Conservation (phyloP, 2,329 filamentous ascomycete species). For the Intubia oerlemansii region DNA sequence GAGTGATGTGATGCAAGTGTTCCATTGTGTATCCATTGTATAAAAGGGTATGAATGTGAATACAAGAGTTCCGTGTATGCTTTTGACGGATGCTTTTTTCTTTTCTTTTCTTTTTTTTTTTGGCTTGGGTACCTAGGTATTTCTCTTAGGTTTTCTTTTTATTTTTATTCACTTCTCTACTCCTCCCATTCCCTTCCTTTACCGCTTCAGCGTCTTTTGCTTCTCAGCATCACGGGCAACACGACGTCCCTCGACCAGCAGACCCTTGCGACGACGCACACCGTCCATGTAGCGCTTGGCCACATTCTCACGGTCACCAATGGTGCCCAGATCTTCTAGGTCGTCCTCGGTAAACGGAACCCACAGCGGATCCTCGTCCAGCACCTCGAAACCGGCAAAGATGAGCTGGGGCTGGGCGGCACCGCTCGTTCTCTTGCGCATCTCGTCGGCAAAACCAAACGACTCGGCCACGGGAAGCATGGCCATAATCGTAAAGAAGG, state of each 20-base stretch:
- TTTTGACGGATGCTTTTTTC: no score
- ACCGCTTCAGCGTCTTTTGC: conserved; percentile 50
- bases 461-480: conserved; percentile 81
- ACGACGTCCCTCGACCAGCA: conserved; percentile 60
- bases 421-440: conserved; percentile 80
- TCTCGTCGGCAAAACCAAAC: conserved; percentile 92
- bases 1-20: no score
- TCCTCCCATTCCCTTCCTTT: no score
- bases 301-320: conserved; percentile 86
- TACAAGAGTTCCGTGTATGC: no score
- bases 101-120: no score
- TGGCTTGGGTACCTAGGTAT: no score
- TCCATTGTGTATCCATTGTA: no score
- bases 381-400: conserved; percentile 77
- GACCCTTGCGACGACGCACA: conserved; percentile 68
- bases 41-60: no score
- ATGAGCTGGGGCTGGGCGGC: conserved; percentile 83
- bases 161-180: no score
- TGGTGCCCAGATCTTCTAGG: conserved; percentile 82
- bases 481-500: conserved; percentile 85
- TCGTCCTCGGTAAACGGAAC: conserved; percentile 93
- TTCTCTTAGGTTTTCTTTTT: no score
- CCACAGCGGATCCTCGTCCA: conserved; percentile 96
- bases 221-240: conserved; percentile 82
- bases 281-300: conserved; percentile 90